Evolutionary conservation across 2,329 filamentous ascomycete species (phyloP).

Genomic region (Pseudogymnoascus sp.): DNA sequence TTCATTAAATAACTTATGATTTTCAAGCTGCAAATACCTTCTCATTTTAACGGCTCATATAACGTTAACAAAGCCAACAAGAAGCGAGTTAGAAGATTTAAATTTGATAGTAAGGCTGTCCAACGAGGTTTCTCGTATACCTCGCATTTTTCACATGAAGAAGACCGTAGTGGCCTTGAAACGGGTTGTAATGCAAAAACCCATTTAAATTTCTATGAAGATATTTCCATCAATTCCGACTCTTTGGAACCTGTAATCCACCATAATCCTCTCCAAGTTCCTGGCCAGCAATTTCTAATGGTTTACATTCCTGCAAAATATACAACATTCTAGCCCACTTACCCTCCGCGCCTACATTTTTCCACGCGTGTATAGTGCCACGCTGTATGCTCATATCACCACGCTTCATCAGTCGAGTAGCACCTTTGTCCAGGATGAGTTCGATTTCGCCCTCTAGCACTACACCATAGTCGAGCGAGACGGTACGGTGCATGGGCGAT

Average conservation of each 20-base stretch:
- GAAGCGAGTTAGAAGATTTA: not conserved
- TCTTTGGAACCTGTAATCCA: constrained; percentile 10
- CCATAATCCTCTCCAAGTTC: constrained; percentile 20
- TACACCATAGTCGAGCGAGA: constrained; percentile 24
- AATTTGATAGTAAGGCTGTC: not conserved
- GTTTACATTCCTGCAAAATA: constrained; percentile 18
- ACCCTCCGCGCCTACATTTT: constrained; percentile 19
- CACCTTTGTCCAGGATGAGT: constrained; percentile 22
- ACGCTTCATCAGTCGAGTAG: constrained; percentile 16
- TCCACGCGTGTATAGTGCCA: constrained; percentile 25
- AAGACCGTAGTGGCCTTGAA: not conserved
- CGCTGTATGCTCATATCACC: constrained; percentile 23
- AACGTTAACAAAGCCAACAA: not conserved
- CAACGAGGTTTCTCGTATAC: not conserved
- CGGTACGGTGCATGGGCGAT: constrained; percentile 24
- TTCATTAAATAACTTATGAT: not conserved
- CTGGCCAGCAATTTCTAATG: constrained; percentile 16
- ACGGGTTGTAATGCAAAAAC: not conserved
- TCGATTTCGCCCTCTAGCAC: constrained; percentile 24
- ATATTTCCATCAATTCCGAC: not conserved
- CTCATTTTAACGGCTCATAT: not conserved
- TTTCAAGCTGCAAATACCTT: not conserved
- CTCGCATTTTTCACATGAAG: not conserved
- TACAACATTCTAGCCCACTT: constrained; percentile 24
- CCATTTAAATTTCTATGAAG: not conserved